Percentiles rank a stretch among this genome's conserved stretches.
Evolutionary conservation across 2,329 filamentous ascomycete genomes (phyloP).

Genomic region (Arthrobotrys iridis): DNA sequence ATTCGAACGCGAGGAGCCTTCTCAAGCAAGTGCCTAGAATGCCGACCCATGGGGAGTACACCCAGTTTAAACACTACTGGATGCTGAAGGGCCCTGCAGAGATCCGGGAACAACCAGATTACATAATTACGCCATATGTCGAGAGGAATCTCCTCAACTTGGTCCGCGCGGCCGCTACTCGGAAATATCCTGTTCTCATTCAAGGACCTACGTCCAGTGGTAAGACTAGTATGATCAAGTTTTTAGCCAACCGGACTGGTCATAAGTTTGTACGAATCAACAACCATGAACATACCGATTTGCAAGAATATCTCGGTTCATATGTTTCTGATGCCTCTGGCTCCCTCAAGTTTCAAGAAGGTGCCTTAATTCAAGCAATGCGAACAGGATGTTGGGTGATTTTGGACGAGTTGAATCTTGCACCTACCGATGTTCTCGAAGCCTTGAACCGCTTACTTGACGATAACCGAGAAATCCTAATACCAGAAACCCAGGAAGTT

Average conservation of each 20-base stretch:
- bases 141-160: conserved; percentile 94
- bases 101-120: conserved; percentile 80
- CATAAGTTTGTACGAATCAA: conserved; percentile 99
- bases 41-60: conserved; percentile 81
- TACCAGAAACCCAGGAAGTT: conserved; percentile 95
- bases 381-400: conserved; percentile 97
- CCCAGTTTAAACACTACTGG: conserved; percentile 91
- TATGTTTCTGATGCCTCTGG: conserved; percentile 89
- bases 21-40: conserved; percentile 80
- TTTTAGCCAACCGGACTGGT: conserved; percentile 93
- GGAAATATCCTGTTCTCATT: conserved; percentile 90
- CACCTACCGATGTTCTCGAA: conserved; percentile 95
- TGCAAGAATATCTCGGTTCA: conserved; percentile 96
- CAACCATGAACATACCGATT: conserved; percentile 97
- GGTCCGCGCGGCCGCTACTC: conserved; percentile 89
- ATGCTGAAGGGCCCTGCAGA: conserved; percentile 77
- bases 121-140: conserved; percentile 96
- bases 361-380: conserved; percentile 89
- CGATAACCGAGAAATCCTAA: conserved; percentile 93
- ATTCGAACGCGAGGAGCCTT: conserved; percentile 72
- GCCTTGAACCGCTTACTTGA: conserved; percentile 94
- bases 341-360: conserved; percentile 89
- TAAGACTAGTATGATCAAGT: conserved; percentile 99
- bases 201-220: conserved; percentile 97
- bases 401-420: conserved; percentile 94